Evolutionary conservation across 768 basidiomycete species (phyloP), one percentile per base, ranked within the genome.

Genomic region (Boletus insuetus): DNA sequence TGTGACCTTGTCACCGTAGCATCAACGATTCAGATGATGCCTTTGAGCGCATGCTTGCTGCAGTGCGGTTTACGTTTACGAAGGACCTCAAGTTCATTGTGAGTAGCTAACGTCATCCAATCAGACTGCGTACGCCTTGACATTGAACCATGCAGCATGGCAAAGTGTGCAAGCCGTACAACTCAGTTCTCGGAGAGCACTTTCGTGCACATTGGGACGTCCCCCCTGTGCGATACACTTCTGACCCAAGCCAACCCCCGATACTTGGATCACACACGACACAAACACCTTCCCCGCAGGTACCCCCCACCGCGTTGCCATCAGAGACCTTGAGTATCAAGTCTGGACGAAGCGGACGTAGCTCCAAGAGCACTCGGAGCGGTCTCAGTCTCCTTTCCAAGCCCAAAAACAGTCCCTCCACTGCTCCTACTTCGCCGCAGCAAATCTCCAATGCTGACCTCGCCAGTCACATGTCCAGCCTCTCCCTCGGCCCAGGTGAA

Each of bases 71-170:
- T 67, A 75, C 85, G 7, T 92, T 96, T 69, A 89, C 91, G 46
- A 97, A 97, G 69, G 94, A 98, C 64, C 86, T 97, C 70, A 96
- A 94, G 75, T 94, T 91, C 66, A 76, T 96, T 46, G 91, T 91
- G 61, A 64, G 87, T 80, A 19, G 13, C 26, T 13, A 10, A 26
- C 43, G 29, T 6, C 26, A 24, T 40, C 44, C 13, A 39, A 57
- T 53, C 38, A 19, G 19, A 20, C 35, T 26, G 2, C n/a, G 16
- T 47, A 20, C 43, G n/a, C 31, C 32, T 38, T 53, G 46, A 50
- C 59, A 43, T 55, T 16, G 43, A 40, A 24, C 22, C 48, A 20
- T 54, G 32, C 66, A 94, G 91, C 85, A 91, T 55, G 92, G 93
- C 22, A 93, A 92, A 73, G 83, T 97, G 20, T 92, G 91, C 79